Evolutionary conservation across 306 rosid species (phyloP).

Genomic region (Trifolium repens): DNA sequence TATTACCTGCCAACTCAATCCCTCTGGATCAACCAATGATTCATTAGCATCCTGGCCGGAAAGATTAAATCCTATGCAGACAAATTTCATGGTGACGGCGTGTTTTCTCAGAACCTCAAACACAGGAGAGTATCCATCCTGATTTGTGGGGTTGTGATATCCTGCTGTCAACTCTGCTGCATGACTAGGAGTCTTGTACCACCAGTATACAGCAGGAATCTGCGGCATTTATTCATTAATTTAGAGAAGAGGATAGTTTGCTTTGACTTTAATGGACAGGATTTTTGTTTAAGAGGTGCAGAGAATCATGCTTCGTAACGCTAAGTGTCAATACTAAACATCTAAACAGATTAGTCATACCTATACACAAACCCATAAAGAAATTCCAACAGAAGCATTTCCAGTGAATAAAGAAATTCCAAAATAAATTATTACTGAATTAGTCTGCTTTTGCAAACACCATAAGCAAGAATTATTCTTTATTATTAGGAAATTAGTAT

Average conservation of each 20-base stretch:
- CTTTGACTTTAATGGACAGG: neutral
- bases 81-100: constrained; percentile 74
- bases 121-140: constrained; percentile 89
- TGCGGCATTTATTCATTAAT: constrained; percentile 45
- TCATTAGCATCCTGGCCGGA: constrained; percentile 72
- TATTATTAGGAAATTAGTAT: neutral
- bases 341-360: neutral
- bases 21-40: constrained; percentile 84
- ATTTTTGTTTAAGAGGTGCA: constrained; percentile 24
- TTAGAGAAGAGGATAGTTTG: constrained; percentile 22
- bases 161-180: constrained; percentile 98
- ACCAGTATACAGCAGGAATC: constrained; percentile 96
- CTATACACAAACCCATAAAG: constrained; percentile 4
- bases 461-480: neutral
- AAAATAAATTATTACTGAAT: constrained; percentile 17
- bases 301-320: constrained; percentile 18
- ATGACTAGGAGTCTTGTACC: constrained; percentile 92
- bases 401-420: constrained; percentile 14
- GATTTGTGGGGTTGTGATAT: constrained; percentile 88
- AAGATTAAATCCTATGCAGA: constrained; percentile 72
- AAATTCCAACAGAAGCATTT: neutral
- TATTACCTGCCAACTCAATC: constrained; percentile 92
- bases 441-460: constrained; percentile 1
- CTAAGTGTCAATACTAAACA: constrained; percentile 10
- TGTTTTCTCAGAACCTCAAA: constrained; percentile 84